Evolutionary conservation across 805 yeast genomes (phyloP).

Genomic region (Metschnikowia anglica): DNA sequence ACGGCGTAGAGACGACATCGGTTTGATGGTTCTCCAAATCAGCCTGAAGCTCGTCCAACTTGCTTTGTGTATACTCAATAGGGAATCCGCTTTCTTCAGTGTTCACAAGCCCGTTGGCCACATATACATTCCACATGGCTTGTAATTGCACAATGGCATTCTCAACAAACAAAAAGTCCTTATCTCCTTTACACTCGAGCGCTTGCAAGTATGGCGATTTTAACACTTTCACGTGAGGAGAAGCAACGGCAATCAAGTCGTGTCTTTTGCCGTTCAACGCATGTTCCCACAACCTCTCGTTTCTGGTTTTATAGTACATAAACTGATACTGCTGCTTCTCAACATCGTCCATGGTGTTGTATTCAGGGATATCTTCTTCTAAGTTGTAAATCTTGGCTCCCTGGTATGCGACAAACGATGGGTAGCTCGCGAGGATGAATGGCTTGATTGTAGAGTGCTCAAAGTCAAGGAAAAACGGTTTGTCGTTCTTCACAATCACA

Average conservation of each 20-base stretch:
- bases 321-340: conserved; percentile 81
- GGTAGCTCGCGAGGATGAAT: conserved; percentile 71
- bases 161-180: conserved; percentile 64
- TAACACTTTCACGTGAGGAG: conserved; percentile 76
- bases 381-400: conserved; percentile 84
- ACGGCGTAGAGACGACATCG: conserved; percentile 68
- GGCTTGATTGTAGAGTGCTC: conserved; percentile 84
- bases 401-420: conserved; percentile 79
- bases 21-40: conserved; percentile 67
- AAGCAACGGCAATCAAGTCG: conserved; percentile 73
- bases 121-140: conserved; percentile 67
- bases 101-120: conserved; percentile 55
- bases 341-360: conserved; percentile 60
- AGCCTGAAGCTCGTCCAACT: conserved; percentile 55
- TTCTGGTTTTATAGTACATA: conserved; percentile 86
- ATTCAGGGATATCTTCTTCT: conserved; percentile 72
- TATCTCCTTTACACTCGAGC: conserved; percentile 54
- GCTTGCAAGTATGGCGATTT: conserved; percentile 64
- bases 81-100: conserved; percentile 51
- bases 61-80: conserved; percentile 55
- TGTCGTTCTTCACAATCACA: conserved; percentile 49
- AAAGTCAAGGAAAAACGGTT: conserved; percentile 68
- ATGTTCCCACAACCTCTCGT: conserved; percentile 85
- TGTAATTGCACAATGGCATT: conserved; percentile 64
- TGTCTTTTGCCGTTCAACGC: conserved; percentile 63